Conservation (phyloP, 768 basidiomycete species). For the Daedaleopsis nitida region DNA sequence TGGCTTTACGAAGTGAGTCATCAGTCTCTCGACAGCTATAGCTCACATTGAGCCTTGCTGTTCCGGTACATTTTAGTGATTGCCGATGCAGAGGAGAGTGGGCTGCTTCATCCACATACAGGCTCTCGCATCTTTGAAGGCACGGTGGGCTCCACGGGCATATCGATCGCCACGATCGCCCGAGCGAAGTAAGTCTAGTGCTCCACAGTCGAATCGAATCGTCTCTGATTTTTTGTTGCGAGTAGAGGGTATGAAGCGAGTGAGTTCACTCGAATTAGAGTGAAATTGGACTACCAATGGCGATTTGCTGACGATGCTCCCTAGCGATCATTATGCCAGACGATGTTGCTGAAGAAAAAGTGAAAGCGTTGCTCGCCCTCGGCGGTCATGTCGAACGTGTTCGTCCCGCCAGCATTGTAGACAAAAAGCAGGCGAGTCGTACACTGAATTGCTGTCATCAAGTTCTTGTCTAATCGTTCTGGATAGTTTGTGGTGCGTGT, state of each 20-base stretch:
- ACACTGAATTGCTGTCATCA: slow-evolving; percentile 12
- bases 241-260: slow-evolving; percentile 86
- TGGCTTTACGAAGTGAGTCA: slow-evolving; percentile 82
- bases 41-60: background rate
- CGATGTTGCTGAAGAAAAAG: slow-evolving; percentile 90
- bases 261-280: slow-evolving; percentile 35
- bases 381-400: slow-evolving; percentile 91
- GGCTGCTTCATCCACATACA: slow-evolving; percentile 81
- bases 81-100: slow-evolving; percentile 85
- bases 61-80: slow-evolving; percentile 62
- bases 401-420: slow-evolving; percentile 93
- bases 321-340: slow-evolving; percentile 89
- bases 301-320: background rate
- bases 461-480: background rate
- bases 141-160: slow-evolving; percentile 94
- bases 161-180: slow-evolving; percentile 93
- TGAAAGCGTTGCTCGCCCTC: slow-evolving; percentile 76
- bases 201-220: background rate
- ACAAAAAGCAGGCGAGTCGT: slow-evolving; percentile 82
- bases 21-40: background rate
- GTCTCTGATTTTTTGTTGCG: background rate
- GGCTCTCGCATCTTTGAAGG: slow-evolving; percentile 96
- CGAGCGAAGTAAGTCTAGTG: slow-evolving; percentile 64
- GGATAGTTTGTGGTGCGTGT: slow-evolving; percentile 64
- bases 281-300: no score